Percentiles rank a stretch among this genome's conserved stretches.
These are phyloP conservation scores for Triglochin maritima DNA, from an alignment of 106 monocot species.

Conservation along the genomic window DNA sequence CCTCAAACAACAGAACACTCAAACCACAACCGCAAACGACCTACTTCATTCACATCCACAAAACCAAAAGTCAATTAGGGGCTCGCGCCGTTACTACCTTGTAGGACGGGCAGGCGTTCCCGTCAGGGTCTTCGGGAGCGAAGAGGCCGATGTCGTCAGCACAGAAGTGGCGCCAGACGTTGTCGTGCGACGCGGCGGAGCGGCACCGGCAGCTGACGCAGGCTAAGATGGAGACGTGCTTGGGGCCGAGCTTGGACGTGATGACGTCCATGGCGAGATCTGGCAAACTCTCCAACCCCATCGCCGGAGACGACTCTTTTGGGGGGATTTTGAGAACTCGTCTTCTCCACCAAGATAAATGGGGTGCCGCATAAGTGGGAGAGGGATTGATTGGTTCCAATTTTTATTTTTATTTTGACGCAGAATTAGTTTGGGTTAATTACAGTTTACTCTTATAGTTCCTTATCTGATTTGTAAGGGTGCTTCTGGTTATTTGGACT, in stretches of 20 bases:
- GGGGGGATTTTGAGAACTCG: no score
- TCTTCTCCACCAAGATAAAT: no score
- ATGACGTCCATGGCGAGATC: constrained; percentile 32
- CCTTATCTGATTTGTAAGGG: no score
- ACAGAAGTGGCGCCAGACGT: constrained; percentile 34
- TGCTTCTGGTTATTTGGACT: no score
- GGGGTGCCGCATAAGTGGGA: no score
- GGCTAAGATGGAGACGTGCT: constrained; percentile 13
- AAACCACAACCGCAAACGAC: no score
- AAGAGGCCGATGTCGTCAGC: constrained; percentile 27
- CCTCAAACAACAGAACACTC: no score
- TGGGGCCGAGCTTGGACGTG: constrained; percentile 18
- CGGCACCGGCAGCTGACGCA: constrained; percentile 33
- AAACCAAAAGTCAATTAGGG: neutral
- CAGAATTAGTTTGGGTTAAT: no score
- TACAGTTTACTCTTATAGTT: no score
- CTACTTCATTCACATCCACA: neutral
- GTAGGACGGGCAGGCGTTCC: constrained; percentile 34
- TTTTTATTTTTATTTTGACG: no score
- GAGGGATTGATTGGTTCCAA: no score
- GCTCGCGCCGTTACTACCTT: constrained; percentile 10
- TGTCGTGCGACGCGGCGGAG: constrained; percentile 24
- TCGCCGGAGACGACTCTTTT: neutral
- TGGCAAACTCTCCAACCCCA: constrained; percentile 29
- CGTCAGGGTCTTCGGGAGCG: constrained; percentile 22